Evolutionary conservation across 148 eudicot species (phyloP).

Genomic region (Amaranthus cruentus): DNA sequence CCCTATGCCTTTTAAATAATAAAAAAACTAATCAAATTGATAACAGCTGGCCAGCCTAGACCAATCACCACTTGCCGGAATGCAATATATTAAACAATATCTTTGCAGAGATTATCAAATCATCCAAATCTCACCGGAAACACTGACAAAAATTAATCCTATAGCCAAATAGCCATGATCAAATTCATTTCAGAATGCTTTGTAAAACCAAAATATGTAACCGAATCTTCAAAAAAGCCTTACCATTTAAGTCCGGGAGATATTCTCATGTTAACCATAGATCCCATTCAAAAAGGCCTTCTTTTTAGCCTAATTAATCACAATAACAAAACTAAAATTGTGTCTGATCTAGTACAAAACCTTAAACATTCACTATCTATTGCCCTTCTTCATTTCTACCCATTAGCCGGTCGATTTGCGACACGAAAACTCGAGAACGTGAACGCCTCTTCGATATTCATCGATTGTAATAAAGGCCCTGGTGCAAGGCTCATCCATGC

Average conservation of each 20-base stretch:
- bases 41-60: too few relatives aligned
- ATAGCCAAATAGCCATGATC: neutral
- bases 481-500: slow-evolving; percentile 43
- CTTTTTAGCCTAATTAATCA: neutral
- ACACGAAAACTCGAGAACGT: neutral
- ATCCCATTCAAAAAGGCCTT: slow-evolving; percentile 20
- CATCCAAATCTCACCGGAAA: too few relatives aligned
- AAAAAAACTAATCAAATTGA: too few relatives aligned
- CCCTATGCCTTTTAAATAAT: too few relatives aligned
- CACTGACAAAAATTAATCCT: too few relatives aligned
- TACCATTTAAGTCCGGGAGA: slow-evolving; percentile 13
- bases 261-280: neutral
- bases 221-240: slow-evolving; percentile 9
- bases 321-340: neutral
- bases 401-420: slow-evolving; percentile 1
- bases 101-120: too few relatives aligned
- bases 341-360: neutral
- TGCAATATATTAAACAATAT: too few relatives aligned
- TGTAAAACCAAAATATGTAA: slow-evolving; percentile 10
- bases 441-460: neutral
- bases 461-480: slow-evolving; percentile 33
- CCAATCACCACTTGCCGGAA: too few relatives aligned
- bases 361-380: neutral
- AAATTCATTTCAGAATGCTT: slow-evolving; percentile 11
- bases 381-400: neutral